These are phyloP conservation scores for Neofusicoccum ribis DNA, from an alignment of 2,329 filamentous ascomycete genomes.

Conservation along the genomic window DNA sequence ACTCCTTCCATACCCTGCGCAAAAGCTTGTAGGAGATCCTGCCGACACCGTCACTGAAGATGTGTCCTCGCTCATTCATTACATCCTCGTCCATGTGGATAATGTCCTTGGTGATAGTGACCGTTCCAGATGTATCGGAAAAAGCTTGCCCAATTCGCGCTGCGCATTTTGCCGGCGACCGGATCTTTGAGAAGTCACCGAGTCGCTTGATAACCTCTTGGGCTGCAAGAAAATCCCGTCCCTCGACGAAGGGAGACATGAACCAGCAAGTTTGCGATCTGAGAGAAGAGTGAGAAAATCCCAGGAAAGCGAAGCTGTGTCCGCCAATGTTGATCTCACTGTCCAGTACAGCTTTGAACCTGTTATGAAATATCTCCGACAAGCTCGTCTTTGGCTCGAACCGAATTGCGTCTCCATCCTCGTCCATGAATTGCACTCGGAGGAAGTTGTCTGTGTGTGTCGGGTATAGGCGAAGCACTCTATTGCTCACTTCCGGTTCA, in stretches of 20 bases:
- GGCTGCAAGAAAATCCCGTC: slow-evolving; percentile 36
- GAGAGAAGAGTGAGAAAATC: slow-evolving; percentile 78
- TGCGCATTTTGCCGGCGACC: slow-evolving; percentile 58
- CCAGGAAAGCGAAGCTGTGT: slow-evolving; percentile 63
- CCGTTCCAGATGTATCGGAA: slow-evolving; percentile 68
- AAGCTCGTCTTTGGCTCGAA: slow-evolving; percentile 56
- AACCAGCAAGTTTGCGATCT: slow-evolving; percentile 72
- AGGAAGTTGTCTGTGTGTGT: slow-evolving; percentile 64
- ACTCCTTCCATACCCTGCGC: slow-evolving; percentile 57
- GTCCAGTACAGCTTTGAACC: slow-evolving; percentile 62
- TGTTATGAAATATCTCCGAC: slow-evolving; percentile 53
- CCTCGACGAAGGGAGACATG: slow-evolving; percentile 50
- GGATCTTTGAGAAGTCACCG: slow-evolving; percentile 54
- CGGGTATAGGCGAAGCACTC: slow-evolving; percentile 67
- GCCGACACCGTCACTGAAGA: slow-evolving; percentile 80
- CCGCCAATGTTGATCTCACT: slow-evolving; percentile 64
- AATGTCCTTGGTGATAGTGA: slow-evolving; percentile 46
- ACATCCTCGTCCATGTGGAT: slow-evolving; percentile 49
- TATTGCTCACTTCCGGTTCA: slow-evolving; percentile 65
- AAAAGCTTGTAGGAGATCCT: slow-evolving; percentile 66
- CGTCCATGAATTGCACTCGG: slow-evolving; percentile 72
- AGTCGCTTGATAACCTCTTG: slow-evolving; percentile 46
- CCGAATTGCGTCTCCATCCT: slow-evolving; percentile 65
- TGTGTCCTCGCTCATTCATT: slow-evolving; percentile 50
- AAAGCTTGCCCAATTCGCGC: slow-evolving; percentile 67